Percentiles rank a stretch among this genome's conserved stretches.
These are phyloP conservation scores for Guyanaporus albipodus DNA, from an alignment of 768 basidiomycete genomes.

Conservation along the genomic window DNA sequence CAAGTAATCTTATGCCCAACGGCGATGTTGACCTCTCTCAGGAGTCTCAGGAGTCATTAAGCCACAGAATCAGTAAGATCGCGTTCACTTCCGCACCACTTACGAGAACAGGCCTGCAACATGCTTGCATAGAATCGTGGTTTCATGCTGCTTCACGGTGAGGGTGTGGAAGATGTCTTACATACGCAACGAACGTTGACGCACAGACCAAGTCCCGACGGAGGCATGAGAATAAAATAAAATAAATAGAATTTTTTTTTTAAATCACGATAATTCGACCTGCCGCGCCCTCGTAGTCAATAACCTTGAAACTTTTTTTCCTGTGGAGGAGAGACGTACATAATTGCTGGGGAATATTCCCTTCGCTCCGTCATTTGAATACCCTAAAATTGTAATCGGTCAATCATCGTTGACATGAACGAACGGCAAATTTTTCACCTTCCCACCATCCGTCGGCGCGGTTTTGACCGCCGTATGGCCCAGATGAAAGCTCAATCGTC, in stretches of 20 bases:
- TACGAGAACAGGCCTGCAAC: slow-evolving; percentile 24
- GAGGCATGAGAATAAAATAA: not conserved
- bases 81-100: slow-evolving; percentile 31
- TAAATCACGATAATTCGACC: slow-evolving; percentile 48
- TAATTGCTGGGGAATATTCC: slow-evolving; percentile 90
- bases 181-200: slow-evolving; percentile 23
- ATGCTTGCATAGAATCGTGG: slow-evolving; percentile 17
- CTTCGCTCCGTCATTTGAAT: slow-evolving; percentile 54
- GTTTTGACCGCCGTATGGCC: slow-evolving; percentile 55
- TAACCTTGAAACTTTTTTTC: slow-evolving; percentile 14
- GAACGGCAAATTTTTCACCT: slow-evolving; percentile 43
- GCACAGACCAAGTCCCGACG: slow-evolving; percentile 2
- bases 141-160: slow-evolving; percentile 14
- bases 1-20: slow-evolving; percentile 11
- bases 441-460: slow-evolving; percentile 87
- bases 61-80: slow-evolving; percentile 19
- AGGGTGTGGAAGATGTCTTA: slow-evolving; percentile 19
- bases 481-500: slow-evolving; percentile 59
- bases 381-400: slow-evolving; percentile 43
- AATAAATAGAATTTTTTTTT: too few relatives aligned
- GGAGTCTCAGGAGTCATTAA: slow-evolving; percentile 11
- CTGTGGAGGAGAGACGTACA: slow-evolving; percentile 44
- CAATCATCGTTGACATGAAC: slow-evolving; percentile 22
- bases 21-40: slow-evolving; percentile 13
- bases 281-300: slow-evolving; percentile 28